These are phyloP conservation scores for Rutstroemia sydowiana DNA, from an alignment of 2,329 filamentous ascomycete species.

Conservation along the genomic window DNA sequence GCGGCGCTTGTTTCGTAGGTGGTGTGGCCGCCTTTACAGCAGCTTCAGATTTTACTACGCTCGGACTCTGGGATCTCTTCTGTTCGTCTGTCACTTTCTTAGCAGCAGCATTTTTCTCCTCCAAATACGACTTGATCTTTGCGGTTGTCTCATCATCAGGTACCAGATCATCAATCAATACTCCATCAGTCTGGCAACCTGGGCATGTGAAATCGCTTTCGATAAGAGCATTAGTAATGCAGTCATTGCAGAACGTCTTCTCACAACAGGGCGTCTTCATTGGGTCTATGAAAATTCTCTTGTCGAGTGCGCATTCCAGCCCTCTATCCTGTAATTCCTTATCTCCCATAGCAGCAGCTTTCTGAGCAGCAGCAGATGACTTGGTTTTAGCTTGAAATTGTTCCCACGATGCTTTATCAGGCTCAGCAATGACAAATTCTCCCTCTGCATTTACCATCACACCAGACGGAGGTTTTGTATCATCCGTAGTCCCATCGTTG, in stretches of 20 bases:
- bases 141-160: constrained; percentile 70
- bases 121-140: constrained; percentile 70
- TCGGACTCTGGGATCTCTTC: constrained; percentile 40
- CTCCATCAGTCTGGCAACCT: constrained; percentile 80
- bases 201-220: constrained; percentile 97
- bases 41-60: constrained; percentile 29
- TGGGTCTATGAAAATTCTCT: constrained; percentile 95
- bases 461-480: constrained; percentile 72
- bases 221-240: constrained; percentile 97
- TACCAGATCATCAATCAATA: constrained; percentile 86
- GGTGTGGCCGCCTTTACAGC: constrained; percentile 15
- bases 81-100: constrained; percentile 33
- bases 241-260: constrained; percentile 98
- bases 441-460: constrained; percentile 98
- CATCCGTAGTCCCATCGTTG: constrained; percentile 70
- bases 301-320: constrained; percentile 91
- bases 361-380: constrained; percentile 73
- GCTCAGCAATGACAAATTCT: constrained; percentile 93
- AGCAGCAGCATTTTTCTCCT: constrained; percentile 42
- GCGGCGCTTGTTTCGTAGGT: constrained; percentile 24
- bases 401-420: constrained; percentile 94
- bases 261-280: constrained; percentile 98
- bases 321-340: constrained; percentile 84
- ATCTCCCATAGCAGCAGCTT: constrained; percentile 67
- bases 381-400: constrained; percentile 93